These are phyloP conservation scores for Pseudoturritis turrita DNA, from an alignment of 345 rosid species.

Conservation along the genomic window DNA sequence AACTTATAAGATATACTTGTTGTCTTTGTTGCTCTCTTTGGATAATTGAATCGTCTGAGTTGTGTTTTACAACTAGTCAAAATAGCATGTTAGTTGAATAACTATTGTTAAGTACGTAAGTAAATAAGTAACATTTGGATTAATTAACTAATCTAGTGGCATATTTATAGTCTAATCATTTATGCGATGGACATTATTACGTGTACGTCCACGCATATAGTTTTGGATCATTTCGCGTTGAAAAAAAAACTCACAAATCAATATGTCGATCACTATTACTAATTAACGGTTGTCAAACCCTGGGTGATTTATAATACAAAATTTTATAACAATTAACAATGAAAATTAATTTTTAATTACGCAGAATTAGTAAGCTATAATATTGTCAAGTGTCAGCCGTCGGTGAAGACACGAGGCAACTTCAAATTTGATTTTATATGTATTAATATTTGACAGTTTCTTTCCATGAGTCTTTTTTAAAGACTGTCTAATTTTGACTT, in stretches of 20 bases:
- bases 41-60: background rate
- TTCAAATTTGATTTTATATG: background rate
- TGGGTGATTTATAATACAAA: background rate
- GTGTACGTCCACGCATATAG: conserved; percentile 11
- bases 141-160: background rate
- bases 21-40: conserved; percentile 17
- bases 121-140: background rate
- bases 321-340: background rate
- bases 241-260: background rate
- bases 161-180: background rate
- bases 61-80: conserved; percentile 6
- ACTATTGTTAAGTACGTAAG: background rate
- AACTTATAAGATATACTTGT: background rate
- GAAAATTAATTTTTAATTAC: background rate
- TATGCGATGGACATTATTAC: conserved; percentile 9
- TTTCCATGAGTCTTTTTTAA: background rate
- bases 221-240: background rate
- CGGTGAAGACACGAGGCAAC: conserved; percentile 1
- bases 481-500: background rate
- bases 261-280: background rate
- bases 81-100: conserved; percentile 8
- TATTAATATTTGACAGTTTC: background rate
- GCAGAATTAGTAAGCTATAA: background rate
- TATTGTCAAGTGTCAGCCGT: background rate
- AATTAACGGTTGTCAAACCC: background rate